phyloP scores from a whole-genome alignment of 1,284 basidiomycete genomes.

The Sporisorium iseilematis-ciliati region DNA sequence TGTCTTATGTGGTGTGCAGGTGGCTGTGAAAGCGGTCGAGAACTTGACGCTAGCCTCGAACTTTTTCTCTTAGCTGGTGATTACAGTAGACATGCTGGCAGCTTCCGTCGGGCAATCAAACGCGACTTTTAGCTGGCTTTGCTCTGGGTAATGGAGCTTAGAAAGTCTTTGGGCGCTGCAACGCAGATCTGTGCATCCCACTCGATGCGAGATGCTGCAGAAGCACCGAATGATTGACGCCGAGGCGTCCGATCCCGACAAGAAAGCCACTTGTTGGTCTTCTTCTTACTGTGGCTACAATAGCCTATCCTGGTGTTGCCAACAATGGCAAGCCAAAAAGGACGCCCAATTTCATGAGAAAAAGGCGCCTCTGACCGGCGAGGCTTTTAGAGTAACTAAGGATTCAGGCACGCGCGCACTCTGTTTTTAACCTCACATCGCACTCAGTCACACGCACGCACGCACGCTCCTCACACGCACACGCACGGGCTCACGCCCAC shows the following conservation, averaged over 20 bases:
- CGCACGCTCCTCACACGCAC: no score
- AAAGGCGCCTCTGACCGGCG: no score
- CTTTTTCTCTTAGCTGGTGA: background rate
- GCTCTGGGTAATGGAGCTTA: background rate
- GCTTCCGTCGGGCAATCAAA: background rate
- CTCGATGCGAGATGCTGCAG: conserved; percentile 3
- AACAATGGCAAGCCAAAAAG: background rate
- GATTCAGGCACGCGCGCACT: no score
- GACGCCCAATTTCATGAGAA: background rate
- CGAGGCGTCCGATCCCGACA: no score
- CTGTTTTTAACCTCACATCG: no score
- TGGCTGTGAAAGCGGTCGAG: background rate
- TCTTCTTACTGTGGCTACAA: background rate
- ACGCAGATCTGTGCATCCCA: conserved; percentile 1
- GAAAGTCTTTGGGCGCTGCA: background rate
- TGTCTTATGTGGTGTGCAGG: background rate
- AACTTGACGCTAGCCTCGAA: background rate
- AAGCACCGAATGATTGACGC: no score
- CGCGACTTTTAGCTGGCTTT: background rate
- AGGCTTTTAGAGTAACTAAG: no score
- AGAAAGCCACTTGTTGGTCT: background rate
- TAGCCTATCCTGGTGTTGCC: no score
- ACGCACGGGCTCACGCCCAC: background rate
- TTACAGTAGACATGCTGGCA: background rate
- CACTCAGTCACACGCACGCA: background rate